A percentile compares a stretch with the other conserved stretches of the same genome.
These are phyloP conservation scores for Trametes polyzona DNA, from an alignment of 1,284 basidiomycete genomes.

Conservation along the genomic window DNA sequence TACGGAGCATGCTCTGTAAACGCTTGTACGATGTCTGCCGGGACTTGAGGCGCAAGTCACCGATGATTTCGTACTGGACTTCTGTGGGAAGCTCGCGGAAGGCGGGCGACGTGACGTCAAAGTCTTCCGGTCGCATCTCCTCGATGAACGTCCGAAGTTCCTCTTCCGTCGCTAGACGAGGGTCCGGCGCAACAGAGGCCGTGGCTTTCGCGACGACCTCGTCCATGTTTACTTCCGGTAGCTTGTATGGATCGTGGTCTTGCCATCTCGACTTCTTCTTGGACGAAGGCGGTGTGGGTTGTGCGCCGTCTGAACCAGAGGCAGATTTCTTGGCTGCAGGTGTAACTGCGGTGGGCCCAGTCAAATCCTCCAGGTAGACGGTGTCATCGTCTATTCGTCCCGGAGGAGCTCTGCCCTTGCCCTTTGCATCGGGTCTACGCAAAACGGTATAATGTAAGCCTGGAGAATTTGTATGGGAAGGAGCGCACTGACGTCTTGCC, in stretches of 20 bases:
- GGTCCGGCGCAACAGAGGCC: constrained; percentile 70
- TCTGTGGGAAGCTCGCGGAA: constrained; percentile 95
- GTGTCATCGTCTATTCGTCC: constrained; percentile 67
- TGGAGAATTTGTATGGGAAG: too few species aligned
- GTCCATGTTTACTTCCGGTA: constrained; percentile 76
- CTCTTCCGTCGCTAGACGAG: constrained; percentile 91
- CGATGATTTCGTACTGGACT: constrained; percentile 98
- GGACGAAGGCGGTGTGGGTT: constrained; percentile 51
- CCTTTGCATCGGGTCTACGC: constrained; percentile 34
- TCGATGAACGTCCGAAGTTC: constrained; percentile 91
- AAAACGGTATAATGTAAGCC: too few species aligned
- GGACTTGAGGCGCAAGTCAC: constrained; percentile 92
- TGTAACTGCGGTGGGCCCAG: constrained; percentile 57
- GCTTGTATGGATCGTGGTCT: constrained; percentile 83
- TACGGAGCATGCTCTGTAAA: constrained; percentile 88
- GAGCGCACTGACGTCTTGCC: constrained; percentile 32
- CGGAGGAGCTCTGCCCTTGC: constrained; percentile 47
- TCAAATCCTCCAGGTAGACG: constrained; percentile 88
- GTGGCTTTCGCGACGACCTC: constrained; percentile 63
- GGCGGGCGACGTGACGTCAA: constrained; percentile 86
- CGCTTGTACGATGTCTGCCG: constrained; percentile 93
- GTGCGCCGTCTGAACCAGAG: constrained; percentile 34
- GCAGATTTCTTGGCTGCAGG: constrained; percentile 44
- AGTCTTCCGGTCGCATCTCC: constrained; percentile 90
- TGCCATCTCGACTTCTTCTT: constrained; percentile 64